phyloP scores from a whole-genome alignment of 345 rosid species.

The Microcos paniculata region DNA sequence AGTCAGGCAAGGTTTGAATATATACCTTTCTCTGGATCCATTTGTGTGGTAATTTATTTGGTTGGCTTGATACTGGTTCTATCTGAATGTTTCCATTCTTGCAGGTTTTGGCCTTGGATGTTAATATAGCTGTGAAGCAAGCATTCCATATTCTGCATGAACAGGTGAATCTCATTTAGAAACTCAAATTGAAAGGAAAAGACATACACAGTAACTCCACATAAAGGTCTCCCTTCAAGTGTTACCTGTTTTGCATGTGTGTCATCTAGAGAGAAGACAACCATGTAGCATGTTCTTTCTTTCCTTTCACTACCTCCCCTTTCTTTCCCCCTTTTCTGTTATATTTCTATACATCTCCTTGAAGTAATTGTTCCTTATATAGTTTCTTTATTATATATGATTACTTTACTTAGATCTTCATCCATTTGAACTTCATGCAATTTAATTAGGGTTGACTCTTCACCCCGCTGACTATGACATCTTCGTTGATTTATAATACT shows the following conservation, averaged over 20 bases:
- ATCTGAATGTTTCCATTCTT: slow-evolving; percentile 11
- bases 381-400: neutral
- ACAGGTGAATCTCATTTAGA: slow-evolving; percentile 57
- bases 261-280: neutral
- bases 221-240: neutral
- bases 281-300: neutral
- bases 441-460: neutral
- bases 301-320: neutral
- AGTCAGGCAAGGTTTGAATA: slow-evolving; percentile 93
- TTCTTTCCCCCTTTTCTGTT: neutral
- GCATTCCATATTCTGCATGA: slow-evolving; percentile 96
- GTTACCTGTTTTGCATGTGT: neutral
- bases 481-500: slow-evolving; percentile 29
- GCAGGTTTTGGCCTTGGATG: slow-evolving; percentile 94
- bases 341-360: neutral
- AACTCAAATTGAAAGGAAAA: neutral
- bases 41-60: slow-evolving; percentile 13
- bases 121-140: slow-evolving; percentile 92
- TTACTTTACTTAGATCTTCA: neutral
- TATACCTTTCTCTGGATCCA: slow-evolving; percentile 32
- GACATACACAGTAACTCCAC: neutral
- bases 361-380: neutral
- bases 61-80: neutral
- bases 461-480: neutral
- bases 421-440: neutral